Base-by-base conservation (phyloP, 2,329 filamentous ascomycete genomes). In the Lithohypha guttulata region DNA sequence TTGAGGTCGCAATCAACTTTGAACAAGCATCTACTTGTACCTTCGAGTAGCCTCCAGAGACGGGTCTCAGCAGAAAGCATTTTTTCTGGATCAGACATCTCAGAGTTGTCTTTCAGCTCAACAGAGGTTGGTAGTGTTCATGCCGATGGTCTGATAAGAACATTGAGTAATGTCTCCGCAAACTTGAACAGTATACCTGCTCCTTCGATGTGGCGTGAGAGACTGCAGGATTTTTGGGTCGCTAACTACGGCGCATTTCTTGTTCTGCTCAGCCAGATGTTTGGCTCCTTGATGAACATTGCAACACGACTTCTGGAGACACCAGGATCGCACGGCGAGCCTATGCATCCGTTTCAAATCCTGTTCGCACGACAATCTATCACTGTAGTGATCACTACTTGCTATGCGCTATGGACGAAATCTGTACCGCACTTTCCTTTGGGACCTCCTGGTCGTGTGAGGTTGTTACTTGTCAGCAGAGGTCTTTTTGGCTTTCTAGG, bases 221-320 rank as follows among this genome's bases (percentile, higher is more conserved):
- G 23, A 29, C 20, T 54, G 46, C 29, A 42, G 53, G 49, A 53
- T 10, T 65, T 75, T 47, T 85, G 80, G 79, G 47, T 60, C 3
- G 63, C 66, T 39, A 86, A 91, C 53, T 79, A 80, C 49, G 82
- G 83, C 2, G 70, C 87, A 14, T 65, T 81, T 15, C 66, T 86
- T 30, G 83, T 94, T 29, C 65, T 86, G 13, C 45, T 79, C 2
- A 73, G 84, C 0, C 85, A 93, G 59, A 64, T 91, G 23, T 94
- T 94, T 51, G 84, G 80, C 2, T 78, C 81, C 0, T 60, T 83
- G 37, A 94, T 94, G 87, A 93, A 91, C 56, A 74, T 93, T 7
- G 77, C 77, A 27, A 83, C 84, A 0, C 71, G 85, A 14, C 59
- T 89, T 8, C 65, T 94, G 26, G 84, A 93, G 56, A 68, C 73